A percentile compares a stretch with the other conserved stretches of the same genome.
Conservation (phyloP, 495 filamentous ascomycete species). For the Usnea hakonensis region DNA sequence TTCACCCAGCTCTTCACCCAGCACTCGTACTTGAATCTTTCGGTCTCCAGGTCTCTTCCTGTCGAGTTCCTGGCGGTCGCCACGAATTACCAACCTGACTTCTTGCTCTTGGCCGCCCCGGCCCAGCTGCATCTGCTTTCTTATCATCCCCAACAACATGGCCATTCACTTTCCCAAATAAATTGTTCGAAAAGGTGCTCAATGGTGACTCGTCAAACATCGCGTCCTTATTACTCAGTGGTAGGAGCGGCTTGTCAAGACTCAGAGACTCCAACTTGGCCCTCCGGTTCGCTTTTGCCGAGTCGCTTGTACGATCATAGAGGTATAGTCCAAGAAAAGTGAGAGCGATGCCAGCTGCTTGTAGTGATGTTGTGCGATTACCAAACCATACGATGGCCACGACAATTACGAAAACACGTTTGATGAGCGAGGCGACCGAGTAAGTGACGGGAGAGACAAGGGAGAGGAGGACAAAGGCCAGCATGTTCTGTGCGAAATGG, state of each 20-base stretch:
- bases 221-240: constrained; percentile 41
- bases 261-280: constrained; percentile 52
- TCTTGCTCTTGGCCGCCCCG: constrained; percentile 44
- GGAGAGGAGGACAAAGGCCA: constrained; percentile 85
- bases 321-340: constrained; percentile 92
- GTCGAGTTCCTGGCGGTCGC: constrained; percentile 65
- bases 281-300: constrained; percentile 69
- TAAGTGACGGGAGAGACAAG: constrained; percentile 95
- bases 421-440: constrained; percentile 89
- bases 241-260: constrained; percentile 58
- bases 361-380: constrained; percentile 70
- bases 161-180: constrained; percentile 26
- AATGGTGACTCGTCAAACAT: constrained; percentile 29
- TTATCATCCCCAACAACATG: constrained; percentile 48
- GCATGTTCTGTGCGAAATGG: constrained; percentile 93
- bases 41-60: constrained; percentile 74
- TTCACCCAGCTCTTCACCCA: background rate
- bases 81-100: constrained; percentile 50
- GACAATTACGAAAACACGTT: constrained; percentile 93
- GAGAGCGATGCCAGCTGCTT: constrained; percentile 75
- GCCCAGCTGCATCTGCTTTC: constrained; percentile 46
- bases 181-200: constrained; percentile 27
- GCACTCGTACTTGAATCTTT: constrained; percentile 32
- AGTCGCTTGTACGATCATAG: constrained; percentile 87
- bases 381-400: constrained; percentile 96